phyloP scores from a whole-genome alignment of 768 basidiomycete genomes.

The Termitomyces sp. region DNA sequence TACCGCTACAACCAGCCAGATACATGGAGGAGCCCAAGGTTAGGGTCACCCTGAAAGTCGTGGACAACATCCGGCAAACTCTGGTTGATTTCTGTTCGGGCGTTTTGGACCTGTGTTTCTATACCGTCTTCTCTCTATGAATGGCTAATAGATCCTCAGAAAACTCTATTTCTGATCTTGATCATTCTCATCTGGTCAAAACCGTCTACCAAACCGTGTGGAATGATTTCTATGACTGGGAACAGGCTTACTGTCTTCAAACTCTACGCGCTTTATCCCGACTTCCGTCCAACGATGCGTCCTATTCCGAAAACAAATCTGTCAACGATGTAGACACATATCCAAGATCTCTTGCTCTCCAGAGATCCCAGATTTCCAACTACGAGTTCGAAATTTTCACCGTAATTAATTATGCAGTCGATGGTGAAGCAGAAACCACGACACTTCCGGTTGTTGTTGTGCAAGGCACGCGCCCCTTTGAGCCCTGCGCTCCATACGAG shows the following conservation, averaged over 20 bases:
- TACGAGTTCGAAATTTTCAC: conserved; percentile 10
- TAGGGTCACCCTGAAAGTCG: no score
- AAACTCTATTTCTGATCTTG: not conserved
- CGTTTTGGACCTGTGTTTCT: not conserved
- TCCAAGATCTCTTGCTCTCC: not conserved
- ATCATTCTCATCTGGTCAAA: conserved; percentile 3
- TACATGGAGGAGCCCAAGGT: no score
- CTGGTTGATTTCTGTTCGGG: not conserved
- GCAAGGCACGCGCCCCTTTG: conserved; percentile 10
- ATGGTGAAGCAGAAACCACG: conserved; percentile 1
- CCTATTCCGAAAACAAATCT: not conserved
- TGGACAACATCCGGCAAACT: not conserved
- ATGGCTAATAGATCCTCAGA: not conserved
- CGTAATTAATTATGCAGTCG: conserved; percentile 6
- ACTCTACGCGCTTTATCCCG: conserved; percentile 14
- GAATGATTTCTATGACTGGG: conserved; percentile 19
- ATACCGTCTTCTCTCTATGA: not conserved
- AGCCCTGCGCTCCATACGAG: conserved; percentile 42
- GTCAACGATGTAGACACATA: not conserved
- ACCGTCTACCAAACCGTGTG: conserved; percentile 12
- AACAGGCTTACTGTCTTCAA: conserved; percentile 13
- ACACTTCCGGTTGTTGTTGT: conserved; percentile 7
- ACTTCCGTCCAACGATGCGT: not conserved
- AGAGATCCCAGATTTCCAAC: not conserved
- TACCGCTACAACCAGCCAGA: no score